Conservation (phyloP, 106 monocot species). For the Ottelia alismoides region DNA sequence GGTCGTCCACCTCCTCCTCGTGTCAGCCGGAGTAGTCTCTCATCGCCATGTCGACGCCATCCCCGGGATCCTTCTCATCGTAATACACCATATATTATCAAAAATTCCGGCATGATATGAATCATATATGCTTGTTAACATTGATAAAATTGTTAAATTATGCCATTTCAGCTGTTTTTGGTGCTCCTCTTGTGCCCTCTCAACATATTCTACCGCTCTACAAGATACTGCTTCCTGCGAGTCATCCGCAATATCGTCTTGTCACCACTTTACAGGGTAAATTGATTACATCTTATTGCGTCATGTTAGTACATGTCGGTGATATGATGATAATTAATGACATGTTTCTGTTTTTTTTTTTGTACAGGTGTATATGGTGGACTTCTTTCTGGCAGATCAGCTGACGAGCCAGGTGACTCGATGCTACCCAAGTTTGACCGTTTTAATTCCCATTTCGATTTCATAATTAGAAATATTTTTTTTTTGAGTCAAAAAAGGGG, state of each 20-base stretch:
- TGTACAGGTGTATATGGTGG: constrained; percentile 80
- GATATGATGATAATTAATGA: no score
- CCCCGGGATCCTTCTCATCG: constrained; percentile 53
- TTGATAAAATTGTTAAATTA: no score
- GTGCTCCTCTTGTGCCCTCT: constrained; percentile 60
- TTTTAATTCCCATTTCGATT: neutral
- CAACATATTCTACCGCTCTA: constrained; percentile 76
- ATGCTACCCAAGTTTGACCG: no score
- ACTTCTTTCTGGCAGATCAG: constrained; percentile 99
- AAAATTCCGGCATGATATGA: no score
- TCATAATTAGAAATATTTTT: neutral
- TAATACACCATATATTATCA: no score
- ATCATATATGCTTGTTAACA: no score
- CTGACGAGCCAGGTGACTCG: constrained; percentile 77
- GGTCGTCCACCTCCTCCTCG: constrained; percentile 59
- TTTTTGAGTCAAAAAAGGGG: no score
- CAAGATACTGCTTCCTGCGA: constrained; percentile 73
- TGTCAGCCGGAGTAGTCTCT: constrained; percentile 21
- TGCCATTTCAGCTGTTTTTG: constrained; percentile 55
- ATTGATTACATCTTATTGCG: no score
- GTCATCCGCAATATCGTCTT: constrained; percentile 73
- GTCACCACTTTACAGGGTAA: constrained; percentile 88
- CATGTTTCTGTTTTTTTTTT: no score
- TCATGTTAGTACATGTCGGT: no score
- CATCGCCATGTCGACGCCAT: constrained; percentile 29